Evolutionary conservation across 768 basidiomycete species (phyloP), one percentile per base, ranked within the genome.

Genomic region (Lepiota brunneoincarnata): DNA sequence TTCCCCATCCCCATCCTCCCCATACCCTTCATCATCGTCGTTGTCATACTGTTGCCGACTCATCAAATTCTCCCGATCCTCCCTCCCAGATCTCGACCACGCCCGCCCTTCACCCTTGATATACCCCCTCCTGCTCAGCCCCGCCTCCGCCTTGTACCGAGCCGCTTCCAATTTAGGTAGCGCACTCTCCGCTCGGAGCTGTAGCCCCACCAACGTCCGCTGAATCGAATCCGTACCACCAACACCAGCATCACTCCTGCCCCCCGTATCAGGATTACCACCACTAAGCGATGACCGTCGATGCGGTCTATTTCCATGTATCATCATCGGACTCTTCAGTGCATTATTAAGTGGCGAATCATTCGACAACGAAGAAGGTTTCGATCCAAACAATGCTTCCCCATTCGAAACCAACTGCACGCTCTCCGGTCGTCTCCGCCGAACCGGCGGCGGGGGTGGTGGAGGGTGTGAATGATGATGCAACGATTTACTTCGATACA

Each of bases 111-210:
- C 12, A 11, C 43, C 49, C 14, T 50, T 44, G 2, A 86, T 78
- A 58, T 78, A 88, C 37, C 86, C 87, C 3, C 84, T 72, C 59
- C 71, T 71, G 56, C 75, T 82, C 28, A 89, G 60, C 15, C 85
- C 86, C 17, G 86, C 87, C 65, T 88, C 86, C 0, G 85, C 86
- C 67, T 88, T 88, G 67, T 80, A 88, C 56, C 83, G 69, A 21
- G 83, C 86, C 26, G 79, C 78, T 53, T 87, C 85, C 21, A 87
- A 63, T 40, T 70, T 76, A 0, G 84, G 84, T 61, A 81, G 15
- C 14, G 76, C 11, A 70, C 38, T 56, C 42, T 56, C 57, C 58
- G 44, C 40, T 36, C 64, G 66, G 28, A 72, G 69, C 54, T 70
- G 71, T n/a, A 78, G 62, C 11, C 58, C 66, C 18, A 66, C 67